phyloP scores from a whole-genome alignment of 192 early-diverging fungal species.

The Jimgerdemannia lactiflua region DNA sequence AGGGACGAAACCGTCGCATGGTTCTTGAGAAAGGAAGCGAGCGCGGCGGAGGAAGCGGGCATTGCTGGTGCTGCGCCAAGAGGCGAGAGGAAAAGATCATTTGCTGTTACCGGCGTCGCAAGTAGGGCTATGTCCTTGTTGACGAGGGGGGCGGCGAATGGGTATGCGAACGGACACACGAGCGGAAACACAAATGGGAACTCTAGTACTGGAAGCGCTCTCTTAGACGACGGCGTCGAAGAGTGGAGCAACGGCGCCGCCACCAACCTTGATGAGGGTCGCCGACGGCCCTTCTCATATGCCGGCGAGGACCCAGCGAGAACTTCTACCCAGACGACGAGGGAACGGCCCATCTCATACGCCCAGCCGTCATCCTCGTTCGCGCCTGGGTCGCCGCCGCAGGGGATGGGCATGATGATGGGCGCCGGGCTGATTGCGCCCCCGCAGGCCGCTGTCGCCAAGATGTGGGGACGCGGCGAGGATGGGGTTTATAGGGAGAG shows the following conservation, averaged over 20 bases:
- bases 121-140: slow-evolving; percentile 1
- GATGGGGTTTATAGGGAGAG: not conserved
- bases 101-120: not conserved
- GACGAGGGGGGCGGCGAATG: not conserved
- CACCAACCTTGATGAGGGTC: not conserved
- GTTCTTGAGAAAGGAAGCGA: slow-evolving; percentile 28
- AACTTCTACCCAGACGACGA: not conserved
- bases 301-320: not conserved
- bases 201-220: not conserved
- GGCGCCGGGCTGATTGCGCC: not conserved
- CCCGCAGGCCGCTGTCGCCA: not conserved
- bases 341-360: too few relatives aligned
- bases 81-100: slow-evolving; percentile 10
- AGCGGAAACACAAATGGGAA: not conserved
- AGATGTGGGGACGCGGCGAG: not conserved
- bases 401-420: not conserved
- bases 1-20: slow-evolving; percentile 16
- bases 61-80: not conserved
- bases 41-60: not conserved
- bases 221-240: too few relatives aligned
- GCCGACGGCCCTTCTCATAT: not conserved
- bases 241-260: too few relatives aligned
- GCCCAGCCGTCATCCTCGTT: too few relatives aligned
- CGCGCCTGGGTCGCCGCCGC: too few relatives aligned
- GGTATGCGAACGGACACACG: too few relatives aligned